phyloP scores from a whole-genome alignment of 2,329 filamentous ascomycete genomes.

The Colletotrichum sp. region DNA sequence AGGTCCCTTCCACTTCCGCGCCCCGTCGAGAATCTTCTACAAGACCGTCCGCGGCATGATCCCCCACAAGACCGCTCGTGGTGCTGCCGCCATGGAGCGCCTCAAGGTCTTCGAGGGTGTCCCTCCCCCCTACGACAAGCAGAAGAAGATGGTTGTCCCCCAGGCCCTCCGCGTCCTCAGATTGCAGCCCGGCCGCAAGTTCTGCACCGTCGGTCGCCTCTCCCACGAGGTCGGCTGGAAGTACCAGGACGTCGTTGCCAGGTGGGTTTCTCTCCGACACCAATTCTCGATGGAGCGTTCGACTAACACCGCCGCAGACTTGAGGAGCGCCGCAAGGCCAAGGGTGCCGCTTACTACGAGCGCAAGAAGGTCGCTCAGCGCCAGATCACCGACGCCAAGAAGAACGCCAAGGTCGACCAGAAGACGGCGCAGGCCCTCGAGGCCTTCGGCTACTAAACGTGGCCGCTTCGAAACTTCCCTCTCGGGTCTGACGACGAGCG shows the following conservation, averaged over 20 bases:
- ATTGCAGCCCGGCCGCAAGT: constrained; percentile 99
- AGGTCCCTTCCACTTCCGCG: constrained; percentile 99
- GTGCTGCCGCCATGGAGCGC: constrained; percentile 94
- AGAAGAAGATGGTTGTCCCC: constrained; percentile 99
- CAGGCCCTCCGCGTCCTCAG: constrained; percentile 96
- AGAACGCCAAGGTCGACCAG: constrained; percentile 84
- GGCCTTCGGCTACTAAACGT: constrained; percentile 84
- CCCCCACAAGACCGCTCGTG: constrained; percentile 99
- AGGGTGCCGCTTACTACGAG: constrained; percentile 99
- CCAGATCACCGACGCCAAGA: constrained; percentile 92
- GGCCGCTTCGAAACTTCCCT: constrained; percentile 14
- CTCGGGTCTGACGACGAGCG: neutral
- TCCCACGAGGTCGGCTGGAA: constrained; percentile 99
- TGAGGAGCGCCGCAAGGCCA: constrained; percentile 99
- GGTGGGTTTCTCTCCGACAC: constrained; percentile 67
- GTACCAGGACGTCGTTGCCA: constrained; percentile 98
- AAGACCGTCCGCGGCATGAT: constrained; percentile 99
- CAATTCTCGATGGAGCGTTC: neutral
- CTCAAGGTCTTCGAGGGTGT: constrained; percentile 99
- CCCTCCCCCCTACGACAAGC: constrained; percentile 98
- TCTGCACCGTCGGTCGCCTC: constrained; percentile 98
- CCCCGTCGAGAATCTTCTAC: constrained; percentile 99
- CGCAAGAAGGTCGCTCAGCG: constrained; percentile 97
- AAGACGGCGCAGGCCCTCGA: constrained; percentile 90
- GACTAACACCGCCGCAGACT: constrained; percentile 63